Evolutionary conservation across 1,284 basidiomycete genomes (phyloP), one percentile per base, ranked within the genome.

Genomic region (Rhodotorula sp.): DNA sequence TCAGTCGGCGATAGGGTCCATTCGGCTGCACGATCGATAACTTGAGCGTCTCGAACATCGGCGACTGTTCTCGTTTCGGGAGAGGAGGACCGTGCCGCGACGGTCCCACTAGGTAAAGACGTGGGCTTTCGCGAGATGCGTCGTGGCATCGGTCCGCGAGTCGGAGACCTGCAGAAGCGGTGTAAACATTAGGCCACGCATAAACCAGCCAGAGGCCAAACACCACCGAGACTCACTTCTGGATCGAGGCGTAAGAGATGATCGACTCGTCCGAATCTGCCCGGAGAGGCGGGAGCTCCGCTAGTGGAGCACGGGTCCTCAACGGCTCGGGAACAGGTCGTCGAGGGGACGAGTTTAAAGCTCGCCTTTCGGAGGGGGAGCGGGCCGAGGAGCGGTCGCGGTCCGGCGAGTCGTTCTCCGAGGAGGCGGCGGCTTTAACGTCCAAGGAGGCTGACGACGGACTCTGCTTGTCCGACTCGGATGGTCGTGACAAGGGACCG

Each of bases 41-140:
- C 39, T 43, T 43, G 39, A 43, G 39, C 39, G 12, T 43, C 39
- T 14, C 12, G 39, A 2, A 34, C 34, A 6, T 4, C 7, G 34
- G 34, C 34, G 5, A 6, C 39, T 10, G 39, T 5, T 43, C 39
- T 43, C 39, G 39, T 14, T 43, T 43, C 39, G 10, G 12, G 10
- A 12, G 8, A 3, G 39, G 39, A 43, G 1, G 39, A n/a, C n/a
- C n/a, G 10, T 12, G 39, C 10, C 39, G 39, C 39, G 12, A 43
- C 10, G 14, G 39, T 43, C 1, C 39, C 10, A 12, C 10, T 43
- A 43, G 39, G 39, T 43, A 60, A 49, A 10, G 70, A 66, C 20
- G 65, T 66, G 15, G 70, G 70, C 31, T 71, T 71, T 52, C 70
- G 65, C 8, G 58, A 29, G 59, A 71, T 51, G 20, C 51, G 48